Conservation (phyloP, 2,329 filamentous ascomycete species). For the Alternaria incomplexa region DNA sequence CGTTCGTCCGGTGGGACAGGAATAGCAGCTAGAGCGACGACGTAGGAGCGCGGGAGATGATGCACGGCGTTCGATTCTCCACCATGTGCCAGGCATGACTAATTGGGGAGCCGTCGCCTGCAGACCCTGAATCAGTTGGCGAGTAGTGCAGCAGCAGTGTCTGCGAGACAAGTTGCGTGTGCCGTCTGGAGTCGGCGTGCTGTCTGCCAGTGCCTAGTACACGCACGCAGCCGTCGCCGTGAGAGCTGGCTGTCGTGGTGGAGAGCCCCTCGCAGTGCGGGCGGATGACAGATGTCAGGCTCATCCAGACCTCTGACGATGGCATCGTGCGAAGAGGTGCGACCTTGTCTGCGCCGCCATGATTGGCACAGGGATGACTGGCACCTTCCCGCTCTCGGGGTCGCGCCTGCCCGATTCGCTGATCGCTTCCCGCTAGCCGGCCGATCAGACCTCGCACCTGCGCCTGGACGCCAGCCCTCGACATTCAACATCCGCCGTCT, state of each 20-base stretch:
- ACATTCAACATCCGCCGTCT: constrained; percentile 18
- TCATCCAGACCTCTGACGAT: constrained; percentile 18
- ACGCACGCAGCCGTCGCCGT: not conserved
- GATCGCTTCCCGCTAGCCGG: constrained; percentile 38
- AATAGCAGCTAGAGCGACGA: constrained; percentile 26
- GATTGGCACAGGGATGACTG: constrained; percentile 42
- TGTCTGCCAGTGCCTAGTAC: not conserved
- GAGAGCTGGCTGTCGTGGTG: not conserved
- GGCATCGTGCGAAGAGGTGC: constrained; percentile 35
- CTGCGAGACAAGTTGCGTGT: not conserved
- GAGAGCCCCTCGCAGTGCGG: constrained; percentile 18
- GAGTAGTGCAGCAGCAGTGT: not conserved
- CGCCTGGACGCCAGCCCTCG: constrained; percentile 12
- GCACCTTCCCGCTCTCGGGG: constrained; percentile 26
- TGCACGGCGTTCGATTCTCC: constrained; percentile 23
- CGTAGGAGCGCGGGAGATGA: constrained; percentile 25
- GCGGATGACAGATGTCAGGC: constrained; percentile 38
- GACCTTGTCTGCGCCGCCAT: constrained; percentile 19
- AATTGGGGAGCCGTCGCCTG: constrained; percentile 1
- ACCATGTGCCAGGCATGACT: constrained; percentile 18
- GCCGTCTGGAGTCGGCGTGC: not conserved
- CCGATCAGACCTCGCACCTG: constrained; percentile 37
- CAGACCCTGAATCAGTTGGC: constrained; percentile 16
- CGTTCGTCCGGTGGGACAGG: constrained; percentile 32
- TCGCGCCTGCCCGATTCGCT: constrained; percentile 25